phyloP scores from a whole-genome alignment of 2,329 filamentous ascomycete genomes.

The Metarhizium anisopliae region DNA sequence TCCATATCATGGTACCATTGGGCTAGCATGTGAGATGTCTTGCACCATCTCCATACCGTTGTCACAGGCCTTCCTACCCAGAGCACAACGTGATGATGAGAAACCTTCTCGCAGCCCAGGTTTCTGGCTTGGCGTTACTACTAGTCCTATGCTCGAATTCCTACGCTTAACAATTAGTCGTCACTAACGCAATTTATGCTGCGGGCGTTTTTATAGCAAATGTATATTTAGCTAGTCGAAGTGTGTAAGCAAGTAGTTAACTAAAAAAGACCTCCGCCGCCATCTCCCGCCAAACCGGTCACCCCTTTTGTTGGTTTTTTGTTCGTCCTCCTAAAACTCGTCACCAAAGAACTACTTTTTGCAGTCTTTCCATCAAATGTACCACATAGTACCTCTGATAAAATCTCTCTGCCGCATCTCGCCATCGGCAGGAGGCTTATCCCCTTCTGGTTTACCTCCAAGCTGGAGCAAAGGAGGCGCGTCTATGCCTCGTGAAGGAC shows the following conservation, averaged over 20 bases:
- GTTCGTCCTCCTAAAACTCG: not conserved
- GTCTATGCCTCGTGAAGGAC: conserved; percentile 14
- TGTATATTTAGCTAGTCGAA: no score
- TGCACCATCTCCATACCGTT: no score
- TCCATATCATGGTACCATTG: no score
- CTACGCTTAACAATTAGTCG: no score
- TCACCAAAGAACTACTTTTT: not conserved
- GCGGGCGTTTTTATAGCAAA: no score
- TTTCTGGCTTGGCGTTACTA: no score
- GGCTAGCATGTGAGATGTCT: no score
- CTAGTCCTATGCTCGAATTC: no score
- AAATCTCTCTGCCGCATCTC: conserved; percentile 26
- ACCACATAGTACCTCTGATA: conserved; percentile 35
- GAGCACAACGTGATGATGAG: no score
- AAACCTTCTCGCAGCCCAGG: no score
- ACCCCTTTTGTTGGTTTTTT: conserved; percentile 19
- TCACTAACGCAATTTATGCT: no score
- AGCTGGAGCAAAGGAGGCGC: conserved; percentile 22
- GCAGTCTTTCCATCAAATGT: conserved; percentile 20
- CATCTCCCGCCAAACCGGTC: conserved; percentile 26
- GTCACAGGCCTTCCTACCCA: no score
- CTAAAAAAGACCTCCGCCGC: conserved; percentile 22
- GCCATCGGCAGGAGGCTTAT: conserved; percentile 14
- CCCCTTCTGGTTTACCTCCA: conserved; percentile 16
- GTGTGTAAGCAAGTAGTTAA: not conserved